Base-by-base conservation (phyloP, 345 rosid species). In the Lenwebbia sp. region DNA sequence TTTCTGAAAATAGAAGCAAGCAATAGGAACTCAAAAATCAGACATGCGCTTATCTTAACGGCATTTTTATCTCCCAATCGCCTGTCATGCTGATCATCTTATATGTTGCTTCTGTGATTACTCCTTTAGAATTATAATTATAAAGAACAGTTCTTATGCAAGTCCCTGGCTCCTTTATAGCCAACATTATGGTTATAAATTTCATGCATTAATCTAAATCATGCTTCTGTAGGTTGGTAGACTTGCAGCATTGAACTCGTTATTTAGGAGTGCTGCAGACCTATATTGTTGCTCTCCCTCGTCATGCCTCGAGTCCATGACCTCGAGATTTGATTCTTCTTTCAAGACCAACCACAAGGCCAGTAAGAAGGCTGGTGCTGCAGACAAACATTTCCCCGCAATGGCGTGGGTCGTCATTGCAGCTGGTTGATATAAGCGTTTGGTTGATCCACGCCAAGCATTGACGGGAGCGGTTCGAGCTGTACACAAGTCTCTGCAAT, bases 401-500 rank as follows among this genome's bases (percentile, higher is more conserved):
- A 23, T 10, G 28, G 13, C 2, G 13, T 9, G 10, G 57, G 19
- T 54, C 10, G 0, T 54, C 57, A 22, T 22, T 22, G 57, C 25
- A 54, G 57, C 3, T 40, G 3, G 4, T 40, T n/a, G n/a, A 22
- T 22, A 23, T 55, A 22, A 55, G 58, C 5, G 3, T 9, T 55
- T 9, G 13, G 26, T 55, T 55, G 2, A 4, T 1, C 58, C 3
- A 0, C 0, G 26, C 57, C 5, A 7, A 22, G 4, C 58, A 55
- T 40, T 40, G 4, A 47, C 2, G 11, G 28, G 28, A 56, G 7
- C 0, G 0, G 14, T 25, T 25, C 14, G 3, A 56, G 62, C 30
- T 1, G 0, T 11, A 0, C 28, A 56, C 14, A 10, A 25, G 62
- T 11, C 62, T 25, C 28, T 10, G 62, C 62, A 56, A 56, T 56